Evolutionary conservation across 768 basidiomycete genomes (phyloP), one percentile per base, ranked within the genome.

Genomic region (Podaxis sp.): DNA sequence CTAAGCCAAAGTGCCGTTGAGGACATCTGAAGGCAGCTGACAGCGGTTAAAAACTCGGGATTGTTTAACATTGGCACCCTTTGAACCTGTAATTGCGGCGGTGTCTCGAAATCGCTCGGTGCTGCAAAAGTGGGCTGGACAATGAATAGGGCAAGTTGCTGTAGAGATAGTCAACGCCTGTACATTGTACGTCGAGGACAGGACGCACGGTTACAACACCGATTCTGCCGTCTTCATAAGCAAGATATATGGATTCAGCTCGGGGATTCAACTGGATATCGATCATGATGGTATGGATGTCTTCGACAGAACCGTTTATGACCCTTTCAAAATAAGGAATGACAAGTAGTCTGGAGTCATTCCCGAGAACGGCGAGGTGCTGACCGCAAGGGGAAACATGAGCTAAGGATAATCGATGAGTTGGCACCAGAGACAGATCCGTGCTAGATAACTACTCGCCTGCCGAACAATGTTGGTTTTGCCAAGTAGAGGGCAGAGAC

Each of bases 11-110:
- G 63, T 0, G 80, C 81, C 0, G 83, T 82, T 28, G 83, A 79
- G 0, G 83, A 82, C 74, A 86, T 77, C 68, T 86, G 84, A 22
- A 87, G 75, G 66, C 84, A 87, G 26, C 78, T 77, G n/a, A 85
- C 68, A 59, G 62, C 64, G 17, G 41, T 60, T 28, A 82, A 68
- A 53, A 65, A 67, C 1, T 66, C 55, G 0, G 70, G 68, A 48
- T 77, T 67, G 55, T 80, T 74, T 52, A 66, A 70, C 4, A 72
- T 74, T 17, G 63, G 36, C 1, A 66, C 58, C 13, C 66, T 55
- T 17, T 64, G 64, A 8, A 67, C 46, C 20, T 64, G 37, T 4
- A 51, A 66, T 28, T 54, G 20, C 20, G 54, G 60, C 48, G 61
- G 66, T 38, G 56, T 56, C 17, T 50, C 40, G 24, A 52, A 22